Conservation (phyloP, 108 stramenopile genomes). For the Skeletonema potamos region DNA sequence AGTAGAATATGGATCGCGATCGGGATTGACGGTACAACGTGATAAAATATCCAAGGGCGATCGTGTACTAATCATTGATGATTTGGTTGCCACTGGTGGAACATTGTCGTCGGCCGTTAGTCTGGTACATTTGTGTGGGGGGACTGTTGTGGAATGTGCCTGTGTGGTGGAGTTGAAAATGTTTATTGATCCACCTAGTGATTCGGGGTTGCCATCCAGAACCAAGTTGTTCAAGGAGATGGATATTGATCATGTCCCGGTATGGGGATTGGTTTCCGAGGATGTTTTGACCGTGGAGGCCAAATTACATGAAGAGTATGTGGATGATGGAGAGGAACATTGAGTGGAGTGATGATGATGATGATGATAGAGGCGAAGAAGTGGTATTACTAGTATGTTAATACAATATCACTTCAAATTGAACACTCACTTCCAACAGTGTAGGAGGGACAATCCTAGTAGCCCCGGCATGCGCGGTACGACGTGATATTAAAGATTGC, state of each 20-base stretch:
- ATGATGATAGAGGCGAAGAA: too few relatives aligned
- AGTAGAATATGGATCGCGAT: slow-evolving; percentile 94
- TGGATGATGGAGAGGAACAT: slow-evolving; percentile 92
- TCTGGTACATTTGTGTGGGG: slow-evolving; percentile 74
- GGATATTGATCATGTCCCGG: slow-evolving; percentile 66
- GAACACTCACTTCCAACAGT: too few relatives aligned
- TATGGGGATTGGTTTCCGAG: slow-evolving; percentile 90
- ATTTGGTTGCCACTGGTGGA: slow-evolving; percentile 98
- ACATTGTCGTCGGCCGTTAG: slow-evolving; percentile 81
- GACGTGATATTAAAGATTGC: slow-evolving; percentile 61
- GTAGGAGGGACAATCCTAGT: too few relatives aligned
- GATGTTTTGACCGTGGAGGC: slow-evolving; percentile 84
- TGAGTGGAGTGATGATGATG: slow-evolving; percentile 11
- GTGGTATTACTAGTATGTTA: too few relatives aligned
- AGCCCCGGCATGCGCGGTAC: too few relatives aligned
- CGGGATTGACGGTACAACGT: slow-evolving; percentile 88
- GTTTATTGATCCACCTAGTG: slow-evolving; percentile 79
- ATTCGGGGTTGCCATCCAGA: slow-evolving; percentile 71
- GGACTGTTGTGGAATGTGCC: slow-evolving; percentile 85
- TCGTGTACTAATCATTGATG: slow-evolving; percentile 95
- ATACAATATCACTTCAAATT: too few relatives aligned
- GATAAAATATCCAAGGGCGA: slow-evolving; percentile 85
- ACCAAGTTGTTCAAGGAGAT: slow-evolving; percentile 65
- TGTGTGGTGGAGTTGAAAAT: slow-evolving; percentile 93
- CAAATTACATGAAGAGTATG: slow-evolving; percentile 70